A percentile compares a stretch with the other conserved stretches of the same genome.
phyloP scores from a whole-genome alignment of 495 filamentous ascomycete species.

The Penicillium goetzii region DNA sequence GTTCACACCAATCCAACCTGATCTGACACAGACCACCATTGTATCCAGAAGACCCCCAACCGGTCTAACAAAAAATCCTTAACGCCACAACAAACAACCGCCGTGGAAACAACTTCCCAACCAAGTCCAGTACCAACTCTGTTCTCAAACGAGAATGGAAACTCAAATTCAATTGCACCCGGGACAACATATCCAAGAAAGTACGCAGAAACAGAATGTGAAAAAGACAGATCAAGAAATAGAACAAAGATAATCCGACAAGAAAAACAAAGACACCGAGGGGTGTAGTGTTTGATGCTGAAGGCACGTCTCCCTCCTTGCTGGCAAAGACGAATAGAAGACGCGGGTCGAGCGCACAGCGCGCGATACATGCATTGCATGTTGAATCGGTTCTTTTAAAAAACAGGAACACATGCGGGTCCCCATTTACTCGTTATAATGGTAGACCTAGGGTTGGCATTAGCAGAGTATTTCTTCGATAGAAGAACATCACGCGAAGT shows the following conservation, averaged over 20 bases:
- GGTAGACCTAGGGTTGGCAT: conserved; percentile 66
- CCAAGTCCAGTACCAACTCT: neutral
- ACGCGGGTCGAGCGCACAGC: conserved; percentile 20
- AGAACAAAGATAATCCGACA: neutral
- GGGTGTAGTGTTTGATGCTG: neutral
- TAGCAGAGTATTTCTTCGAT: neutral
- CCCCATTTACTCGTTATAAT: conserved; percentile 79
- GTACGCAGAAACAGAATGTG: neutral
- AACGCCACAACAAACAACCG: conserved; percentile 4
- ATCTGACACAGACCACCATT: neutral
- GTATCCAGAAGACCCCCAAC: neutral
- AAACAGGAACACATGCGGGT: neutral
- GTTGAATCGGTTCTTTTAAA: neutral
- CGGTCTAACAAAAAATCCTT: neutral
- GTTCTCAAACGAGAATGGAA: neutral
- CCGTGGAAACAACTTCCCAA: neutral
- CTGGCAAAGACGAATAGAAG: neutral
- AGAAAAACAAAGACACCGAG: conserved; percentile 4
- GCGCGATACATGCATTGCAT: conserved; percentile 18
- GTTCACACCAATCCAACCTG: neutral
- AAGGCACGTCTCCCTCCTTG: conserved; percentile 3
- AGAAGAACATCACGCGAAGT: conserved; percentile 1
- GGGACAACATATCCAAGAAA: neutral
- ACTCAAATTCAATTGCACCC: neutral
- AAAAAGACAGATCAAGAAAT: neutral